Percentiles rank a stretch among this genome's conserved stretches.
Conservation (phyloP, 306 rosid genomes). For the Ochetophila trinervis region DNA sequence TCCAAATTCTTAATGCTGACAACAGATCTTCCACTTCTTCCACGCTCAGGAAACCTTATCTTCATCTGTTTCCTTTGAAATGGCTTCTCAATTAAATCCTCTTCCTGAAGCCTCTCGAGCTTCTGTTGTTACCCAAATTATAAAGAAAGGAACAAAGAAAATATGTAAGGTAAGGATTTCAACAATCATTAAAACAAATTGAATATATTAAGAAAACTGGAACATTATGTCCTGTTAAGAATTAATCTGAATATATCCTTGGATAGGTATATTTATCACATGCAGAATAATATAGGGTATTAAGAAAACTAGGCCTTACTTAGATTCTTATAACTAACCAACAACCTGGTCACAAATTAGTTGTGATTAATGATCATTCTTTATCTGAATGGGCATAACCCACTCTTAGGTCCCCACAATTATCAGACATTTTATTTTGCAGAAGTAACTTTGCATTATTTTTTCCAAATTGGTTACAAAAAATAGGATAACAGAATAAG, state of each 20-base stretch:
- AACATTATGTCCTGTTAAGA: background rate
- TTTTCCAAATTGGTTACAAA: too few relatives aligned
- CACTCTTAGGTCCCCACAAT: background rate
- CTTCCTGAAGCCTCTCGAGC: conserved; percentile 90
- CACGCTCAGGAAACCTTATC: conserved; percentile 95
- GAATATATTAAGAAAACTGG: background rate
- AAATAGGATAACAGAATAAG: too few relatives aligned
- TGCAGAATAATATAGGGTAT: too few relatives aligned
- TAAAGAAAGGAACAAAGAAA: conserved; percentile 21
- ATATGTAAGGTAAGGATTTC: conserved; percentile 20
- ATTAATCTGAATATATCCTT: background rate
- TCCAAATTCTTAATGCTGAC: conserved; percentile 63
- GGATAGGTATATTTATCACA: too few relatives aligned
- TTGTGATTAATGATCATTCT: too few relatives aligned
- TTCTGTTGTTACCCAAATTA: conserved; percentile 53
- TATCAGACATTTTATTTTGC: background rate
- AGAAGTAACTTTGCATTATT: too few relatives aligned
- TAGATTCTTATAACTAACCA: too few relatives aligned
- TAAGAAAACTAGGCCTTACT: too few relatives aligned
- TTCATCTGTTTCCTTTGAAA: conserved; percentile 95
- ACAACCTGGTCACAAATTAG: too few relatives aligned
- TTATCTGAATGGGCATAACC: too few relatives aligned
- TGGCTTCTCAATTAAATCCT: conserved; percentile 80
- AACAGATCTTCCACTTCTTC: conserved; percentile 87
- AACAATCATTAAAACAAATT: conserved; percentile 4